Evolutionary conservation across 768 basidiomycete species (phyloP).

Genomic region (Mycena pura): DNA sequence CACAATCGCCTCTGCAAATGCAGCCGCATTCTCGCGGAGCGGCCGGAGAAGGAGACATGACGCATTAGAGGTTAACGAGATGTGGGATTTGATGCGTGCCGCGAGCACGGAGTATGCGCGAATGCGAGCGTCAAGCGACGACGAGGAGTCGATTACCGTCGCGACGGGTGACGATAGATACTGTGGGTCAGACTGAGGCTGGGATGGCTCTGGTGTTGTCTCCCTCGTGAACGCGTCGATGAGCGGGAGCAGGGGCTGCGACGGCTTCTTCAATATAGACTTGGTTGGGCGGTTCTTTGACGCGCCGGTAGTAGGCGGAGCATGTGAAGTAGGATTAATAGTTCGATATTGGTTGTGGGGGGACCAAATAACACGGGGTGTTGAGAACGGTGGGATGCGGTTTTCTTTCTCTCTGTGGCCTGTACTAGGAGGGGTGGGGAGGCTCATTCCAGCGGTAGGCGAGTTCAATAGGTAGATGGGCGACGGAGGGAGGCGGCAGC

Average conservation of each 20-base stretch:
- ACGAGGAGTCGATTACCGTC: constrained; percentile 57
- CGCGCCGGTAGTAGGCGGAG: constrained; percentile 37
- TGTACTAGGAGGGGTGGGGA: constrained; percentile 28
- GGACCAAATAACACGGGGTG: constrained; percentile 55
- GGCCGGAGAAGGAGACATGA: constrained; percentile 80
- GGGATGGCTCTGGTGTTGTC: constrained; percentile 77
- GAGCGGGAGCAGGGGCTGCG: constrained; percentile 41
- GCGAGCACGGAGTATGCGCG: constrained; percentile 78
- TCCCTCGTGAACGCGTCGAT: constrained; percentile 61
- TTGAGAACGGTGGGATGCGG: constrained; percentile 39
- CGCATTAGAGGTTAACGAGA: constrained; percentile 52
- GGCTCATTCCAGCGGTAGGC: constrained; percentile 16
- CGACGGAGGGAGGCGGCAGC: background rate
- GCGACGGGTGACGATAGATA: constrained; percentile 74
- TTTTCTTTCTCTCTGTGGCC: constrained; percentile 45
- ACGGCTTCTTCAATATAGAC: constrained; percentile 75
- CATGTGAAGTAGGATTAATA: constrained; percentile 42
- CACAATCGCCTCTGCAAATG: constrained; percentile 63
- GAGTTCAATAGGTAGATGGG: background rate
- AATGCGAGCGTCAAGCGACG: constrained; percentile 63
- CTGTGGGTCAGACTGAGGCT: constrained; percentile 64
- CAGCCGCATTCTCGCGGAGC: constrained; percentile 57
- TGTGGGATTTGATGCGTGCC: constrained; percentile 62
- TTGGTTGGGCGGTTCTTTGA: constrained; percentile 55
- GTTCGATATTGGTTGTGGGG: constrained; percentile 54